Evolutionary conservation across 305 asterid species (phyloP), one percentile per base, ranked within the genome.

Genomic region (Fraxinus velutina): DNA sequence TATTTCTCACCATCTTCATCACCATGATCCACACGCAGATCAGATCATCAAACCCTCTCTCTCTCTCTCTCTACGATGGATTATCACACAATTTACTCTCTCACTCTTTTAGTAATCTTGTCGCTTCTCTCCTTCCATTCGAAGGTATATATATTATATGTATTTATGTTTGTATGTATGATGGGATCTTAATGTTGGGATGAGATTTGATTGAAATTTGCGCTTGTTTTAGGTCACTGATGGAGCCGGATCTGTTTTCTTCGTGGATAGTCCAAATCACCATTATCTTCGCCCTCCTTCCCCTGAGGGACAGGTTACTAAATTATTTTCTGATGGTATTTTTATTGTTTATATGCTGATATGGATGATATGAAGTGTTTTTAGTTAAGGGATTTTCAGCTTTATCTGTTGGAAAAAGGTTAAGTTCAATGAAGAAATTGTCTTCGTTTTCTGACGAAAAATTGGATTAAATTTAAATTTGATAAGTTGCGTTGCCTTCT

Each of bases 221-320:
- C 30, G 1, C 70, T 21, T 81, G 80, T 86, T 71, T 81, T 90
- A 90, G 97, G 91, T 83, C 79, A 83, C 81, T 60, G 86, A 71
- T 84, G 97, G 91, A 79, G 89, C 90, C 50, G 84, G 94, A 0
- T 85, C 97, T 29, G 96, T 91, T 55, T 81, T 79, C 71, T 95
- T 93, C 78, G 83, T 93, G 44, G 98, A 95, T 21, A 89, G 91
- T 78, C 90, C 94, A 57, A 84, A 90, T 76, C 93, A 86, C 78
- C 86, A 84, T 77, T 92, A 92, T 84, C 85, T 95, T 87, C 99
- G 94, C 75, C 85, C 77, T 39, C 83, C 92, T 34, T 78, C 92
- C 42, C 80, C 87, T 36, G 19, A 64, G 70, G 30, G 30, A 7
- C 85, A 90, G 98, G 98, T 92, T 73, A 78, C 73, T 77, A 22